These are phyloP conservation scores for Arachnomyces sp. DNA, from an alignment of 2,329 filamentous ascomycete species.

Conservation along the genomic window DNA sequence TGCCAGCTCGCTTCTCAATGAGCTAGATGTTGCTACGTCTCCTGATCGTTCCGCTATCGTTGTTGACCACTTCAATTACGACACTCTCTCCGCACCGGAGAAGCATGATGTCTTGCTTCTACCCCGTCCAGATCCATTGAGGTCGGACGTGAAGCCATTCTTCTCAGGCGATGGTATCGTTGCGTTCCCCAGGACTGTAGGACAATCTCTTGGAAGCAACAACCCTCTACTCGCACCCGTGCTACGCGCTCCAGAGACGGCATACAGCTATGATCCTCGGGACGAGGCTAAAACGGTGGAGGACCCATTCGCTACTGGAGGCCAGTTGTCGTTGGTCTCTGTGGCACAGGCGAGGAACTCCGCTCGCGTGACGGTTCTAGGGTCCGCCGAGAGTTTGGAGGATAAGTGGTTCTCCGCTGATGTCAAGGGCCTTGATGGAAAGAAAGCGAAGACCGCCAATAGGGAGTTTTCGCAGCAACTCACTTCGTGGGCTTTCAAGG, in stretches of 20 bases:
- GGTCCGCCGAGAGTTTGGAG: slow-evolving; percentile 77
- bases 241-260: slow-evolving; percentile 71
- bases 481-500: slow-evolving; percentile 93
- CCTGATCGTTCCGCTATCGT: slow-evolving; percentile 75
- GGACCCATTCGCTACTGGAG: slow-evolving; percentile 76
- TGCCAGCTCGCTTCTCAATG: slow-evolving; percentile 69
- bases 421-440: slow-evolving; percentile 53
- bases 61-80: slow-evolving; percentile 95
- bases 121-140: slow-evolving; percentile 57
- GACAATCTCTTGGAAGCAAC: slow-evolving; percentile 69
- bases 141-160: slow-evolving; percentile 65
- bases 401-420: slow-evolving; percentile 82
- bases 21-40: slow-evolving; percentile 84
- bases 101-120: slow-evolving; percentile 83
- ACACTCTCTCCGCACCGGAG: slow-evolving; percentile 65
- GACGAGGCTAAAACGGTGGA: slow-evolving; percentile 67
- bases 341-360: slow-evolving; percentile 88
- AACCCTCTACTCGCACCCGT: slow-evolving; percentile 73
- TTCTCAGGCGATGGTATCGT: slow-evolving; percentile 65
- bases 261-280: slow-evolving; percentile 91
- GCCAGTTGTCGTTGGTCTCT: slow-evolving; percentile 77
- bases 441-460: slow-evolving; percentile 63
- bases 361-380: slow-evolving; percentile 77
- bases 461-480: slow-evolving; percentile 76
- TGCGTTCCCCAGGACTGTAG: slow-evolving; percentile 74